phyloP scores from a whole-genome alignment of 768 basidiomycete genomes.

The Bullera alba region DNA sequence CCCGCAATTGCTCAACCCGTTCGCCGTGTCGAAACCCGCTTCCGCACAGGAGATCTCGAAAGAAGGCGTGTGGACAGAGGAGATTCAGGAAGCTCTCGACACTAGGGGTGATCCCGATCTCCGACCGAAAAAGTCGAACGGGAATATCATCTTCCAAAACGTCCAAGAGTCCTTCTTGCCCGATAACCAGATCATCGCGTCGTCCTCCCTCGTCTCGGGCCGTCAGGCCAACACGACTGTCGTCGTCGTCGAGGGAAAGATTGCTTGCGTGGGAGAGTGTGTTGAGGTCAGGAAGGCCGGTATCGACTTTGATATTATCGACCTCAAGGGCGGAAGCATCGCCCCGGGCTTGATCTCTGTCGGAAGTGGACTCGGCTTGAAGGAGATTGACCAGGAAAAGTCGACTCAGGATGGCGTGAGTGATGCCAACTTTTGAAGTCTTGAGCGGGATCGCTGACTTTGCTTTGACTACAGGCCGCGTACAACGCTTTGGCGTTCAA shows the following conservation, averaged over 20 bases:
- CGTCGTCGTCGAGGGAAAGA: constrained; percentile 53
- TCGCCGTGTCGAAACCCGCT: constrained; percentile 53
- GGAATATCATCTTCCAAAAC: constrained; percentile 59
- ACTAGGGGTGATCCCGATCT: constrained; percentile 73
- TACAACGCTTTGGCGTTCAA: constrained; percentile 43
- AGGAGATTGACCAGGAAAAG: constrained; percentile 60
- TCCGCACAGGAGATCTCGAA: constrained; percentile 55
- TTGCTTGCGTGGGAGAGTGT: constrained; percentile 52
- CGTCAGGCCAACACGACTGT: constrained; percentile 39
- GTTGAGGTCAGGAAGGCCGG: constrained; percentile 5
- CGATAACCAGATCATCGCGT: neutral
- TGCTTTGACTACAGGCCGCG: constrained; percentile 46
- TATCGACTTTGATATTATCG: constrained; percentile 49
- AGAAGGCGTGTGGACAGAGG: constrained; percentile 65
- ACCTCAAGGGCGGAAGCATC: constrained; percentile 58
- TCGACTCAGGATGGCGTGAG: constrained; percentile 61
- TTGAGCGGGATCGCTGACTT: neutral
- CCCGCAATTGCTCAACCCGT: constrained; percentile 51
- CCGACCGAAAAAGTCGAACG: constrained; percentile 47
- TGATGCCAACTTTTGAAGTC: neutral
- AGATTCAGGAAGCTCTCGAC: constrained; percentile 56
- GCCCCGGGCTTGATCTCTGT: constrained; percentile 61
- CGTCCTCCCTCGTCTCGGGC: constrained; percentile 18
- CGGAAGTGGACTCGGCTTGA: constrained; percentile 62
- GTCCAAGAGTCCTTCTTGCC: constrained; percentile 52